Percentiles rank a stretch among this genome's conserved stretches.
Evolutionary conservation across 192 early-diverging fungal genomes (phyloP).

Genomic region (Umbelopsis isabellina): DNA sequence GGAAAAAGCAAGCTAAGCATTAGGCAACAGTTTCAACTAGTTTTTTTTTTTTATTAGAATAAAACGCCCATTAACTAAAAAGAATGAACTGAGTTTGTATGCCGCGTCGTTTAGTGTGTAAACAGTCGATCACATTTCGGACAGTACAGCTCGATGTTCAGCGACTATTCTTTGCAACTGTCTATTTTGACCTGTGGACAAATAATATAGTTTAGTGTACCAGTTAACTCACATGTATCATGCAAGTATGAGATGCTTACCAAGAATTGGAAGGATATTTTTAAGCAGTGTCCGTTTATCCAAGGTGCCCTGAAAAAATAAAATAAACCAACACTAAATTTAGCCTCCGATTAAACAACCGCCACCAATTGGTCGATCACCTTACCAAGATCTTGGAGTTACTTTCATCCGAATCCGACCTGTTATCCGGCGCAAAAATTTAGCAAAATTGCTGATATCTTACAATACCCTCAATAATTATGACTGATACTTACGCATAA

Average conservation of each 20-base stretch:
- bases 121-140: slow-evolving; percentile 2
- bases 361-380: slow-evolving; percentile 25
- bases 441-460: neutral
- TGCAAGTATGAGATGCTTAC: slow-evolving; percentile 31
- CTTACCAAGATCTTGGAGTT: slow-evolving; percentile 19
- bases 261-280: slow-evolving; percentile 69
- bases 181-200: slow-evolving; percentile 56
- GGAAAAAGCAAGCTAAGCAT: neutral
- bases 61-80: slow-evolving; percentile 2
- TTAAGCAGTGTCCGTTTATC: slow-evolving; percentile 69
- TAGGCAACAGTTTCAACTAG: neutral
- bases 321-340: neutral
- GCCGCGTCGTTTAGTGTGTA: too few relatives aligned
- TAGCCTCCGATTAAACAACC: slow-evolving; percentile 30
- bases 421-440: neutral
- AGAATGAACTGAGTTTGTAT: neutral
- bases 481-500: slow-evolving; percentile 39
- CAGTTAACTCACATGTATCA: neutral
- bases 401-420: neutral
- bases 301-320: slow-evolving; percentile 42
- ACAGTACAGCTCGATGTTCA: slow-evolving; percentile 43
- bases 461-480: neutral
- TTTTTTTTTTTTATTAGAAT: slow-evolving; percentile 6
- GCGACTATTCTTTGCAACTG: slow-evolving; percentile 62
- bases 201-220: slow-evolving; percentile 12